These are phyloP conservation scores for Malassezia dermatis DNA, from an alignment of 1,284 basidiomycete species.

Conservation along the genomic window DNA sequence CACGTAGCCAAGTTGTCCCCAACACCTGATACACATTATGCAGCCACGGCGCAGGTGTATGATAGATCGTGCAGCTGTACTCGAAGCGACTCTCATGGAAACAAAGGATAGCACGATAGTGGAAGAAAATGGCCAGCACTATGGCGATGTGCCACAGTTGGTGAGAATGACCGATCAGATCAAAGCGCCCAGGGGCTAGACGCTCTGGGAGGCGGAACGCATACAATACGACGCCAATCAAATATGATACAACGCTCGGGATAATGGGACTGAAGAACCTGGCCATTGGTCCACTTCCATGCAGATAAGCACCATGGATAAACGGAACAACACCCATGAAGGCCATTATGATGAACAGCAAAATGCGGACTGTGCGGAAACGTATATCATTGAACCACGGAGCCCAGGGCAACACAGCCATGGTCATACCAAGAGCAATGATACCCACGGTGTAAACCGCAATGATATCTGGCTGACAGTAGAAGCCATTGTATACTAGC, in stretches of 20 bases:
- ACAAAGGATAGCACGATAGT: constrained; percentile 36
- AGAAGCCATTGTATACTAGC: constrained; percentile 45
- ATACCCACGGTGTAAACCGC: constrained; percentile 38
- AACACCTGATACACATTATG: neutral
- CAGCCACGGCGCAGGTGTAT: neutral
- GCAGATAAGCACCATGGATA: constrained; percentile 37
- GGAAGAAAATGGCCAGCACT: constrained; percentile 39
- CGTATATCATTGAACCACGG: constrained; percentile 42
- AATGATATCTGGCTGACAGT: constrained; percentile 45
- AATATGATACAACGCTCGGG: constrained; percentile 35
- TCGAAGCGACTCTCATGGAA: constrained; percentile 41
- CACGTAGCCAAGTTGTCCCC: neutral
- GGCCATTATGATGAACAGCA: constrained; percentile 41
- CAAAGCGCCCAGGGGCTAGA: constrained; percentile 37
- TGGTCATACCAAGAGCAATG: constrained; percentile 31
- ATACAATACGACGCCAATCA: constrained; percentile 39
- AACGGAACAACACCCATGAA: constrained; percentile 40
- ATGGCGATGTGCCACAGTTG: constrained; percentile 46
- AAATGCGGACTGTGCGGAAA: constrained; percentile 38
- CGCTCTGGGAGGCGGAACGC: constrained; percentile 41
- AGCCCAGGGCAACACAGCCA: constrained; percentile 43
- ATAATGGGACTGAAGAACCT: constrained; percentile 40
- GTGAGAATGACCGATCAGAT: constrained; percentile 42
- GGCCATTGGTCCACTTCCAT: constrained; percentile 32
- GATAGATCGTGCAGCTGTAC: constrained; percentile 27